Percentiles rank a stretch among this genome's conserved stretches.
These are phyloP conservation scores for Fraxinus greggii DNA, from an alignment of 305 asterid species.

Conservation along the genomic window DNA sequence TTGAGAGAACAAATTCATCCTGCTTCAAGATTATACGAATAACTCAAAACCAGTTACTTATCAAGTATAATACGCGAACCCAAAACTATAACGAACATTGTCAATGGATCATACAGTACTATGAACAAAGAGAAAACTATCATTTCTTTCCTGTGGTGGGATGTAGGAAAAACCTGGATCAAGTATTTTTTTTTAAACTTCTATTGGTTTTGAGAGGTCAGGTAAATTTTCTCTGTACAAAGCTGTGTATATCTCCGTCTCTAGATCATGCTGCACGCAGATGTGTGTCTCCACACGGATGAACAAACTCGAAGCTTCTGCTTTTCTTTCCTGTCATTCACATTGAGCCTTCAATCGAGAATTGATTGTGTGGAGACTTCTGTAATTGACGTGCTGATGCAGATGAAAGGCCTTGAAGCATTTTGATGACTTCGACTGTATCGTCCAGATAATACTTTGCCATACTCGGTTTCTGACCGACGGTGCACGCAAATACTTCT, in stretches of 20 bases:
- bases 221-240: neutral
- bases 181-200: neutral
- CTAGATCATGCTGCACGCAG: neutral
- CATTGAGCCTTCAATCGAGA: constrained; percentile 23
- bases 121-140: neutral
- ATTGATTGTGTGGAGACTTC: constrained; percentile 18
- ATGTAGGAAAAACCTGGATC: neutral
- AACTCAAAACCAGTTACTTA: neutral
- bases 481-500: constrained; percentile 49
- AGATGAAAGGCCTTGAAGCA: constrained; percentile 41
- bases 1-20: neutral
- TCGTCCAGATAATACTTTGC: constrained; percentile 53
- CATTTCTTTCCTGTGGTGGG: neutral
- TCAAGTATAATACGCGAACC: neutral
- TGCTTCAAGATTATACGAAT: neutral
- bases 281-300: neutral
- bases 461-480: constrained; percentile 53
- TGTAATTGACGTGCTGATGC: constrained; percentile 24
- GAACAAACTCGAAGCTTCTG: neutral
- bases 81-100: neutral
- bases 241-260: neutral
- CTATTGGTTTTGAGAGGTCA: neutral
- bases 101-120: neutral
- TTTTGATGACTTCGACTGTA: constrained; percentile 37
- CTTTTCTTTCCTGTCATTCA: neutral